Evolutionary conservation across 805 yeast genomes (phyloP).

Genomic region (Trichomonascus vanleenenianus): DNA sequence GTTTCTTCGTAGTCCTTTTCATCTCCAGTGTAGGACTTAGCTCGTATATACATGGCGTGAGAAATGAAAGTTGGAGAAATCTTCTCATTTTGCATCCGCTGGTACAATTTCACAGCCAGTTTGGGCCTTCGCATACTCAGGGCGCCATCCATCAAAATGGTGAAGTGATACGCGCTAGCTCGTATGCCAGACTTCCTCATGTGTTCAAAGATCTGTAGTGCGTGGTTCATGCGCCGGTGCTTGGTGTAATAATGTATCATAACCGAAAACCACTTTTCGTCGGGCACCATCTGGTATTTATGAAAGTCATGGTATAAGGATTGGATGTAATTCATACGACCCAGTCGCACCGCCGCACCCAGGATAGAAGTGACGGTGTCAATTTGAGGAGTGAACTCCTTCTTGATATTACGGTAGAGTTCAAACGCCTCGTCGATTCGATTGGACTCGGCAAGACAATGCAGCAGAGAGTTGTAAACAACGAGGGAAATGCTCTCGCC

Average conservation of each 20-base stretch:
- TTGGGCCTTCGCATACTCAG: constrained; percentile 8
- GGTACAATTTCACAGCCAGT: constrained; percentile 12
- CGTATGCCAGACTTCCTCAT: constrained; percentile 11
- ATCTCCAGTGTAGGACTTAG: neutral
- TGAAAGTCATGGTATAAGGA: constrained; percentile 21
- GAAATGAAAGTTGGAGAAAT: constrained; percentile 16
- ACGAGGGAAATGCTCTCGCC: constrained; percentile 20
- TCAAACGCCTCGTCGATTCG: constrained; percentile 27
- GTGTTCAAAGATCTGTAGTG: constrained; percentile 28
- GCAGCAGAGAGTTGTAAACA: constrained; percentile 29
- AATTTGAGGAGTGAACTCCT: constrained; percentile 13
- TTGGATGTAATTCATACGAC: constrained; percentile 8
- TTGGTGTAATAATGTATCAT: constrained; percentile 28
- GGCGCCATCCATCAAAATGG: constrained; percentile 18
- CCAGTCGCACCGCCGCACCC: constrained; percentile 17
- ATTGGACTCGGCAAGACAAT: constrained; percentile 24
- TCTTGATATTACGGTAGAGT: constrained; percentile 23
- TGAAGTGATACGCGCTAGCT: constrained; percentile 19
- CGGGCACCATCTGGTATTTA: constrained; percentile 21
- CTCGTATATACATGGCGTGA: constrained; percentile 21
- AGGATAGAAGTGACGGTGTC: constrained; percentile 21
- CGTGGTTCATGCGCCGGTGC: constrained; percentile 29
- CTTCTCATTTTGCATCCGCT: constrained; percentile 13
- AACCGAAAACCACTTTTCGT: constrained; percentile 25
- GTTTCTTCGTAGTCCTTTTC: constrained; percentile 6